These are phyloP conservation scores for Triticum timopheevii DNA, from an alignment of 176 grass and related monocot genomes.

Conservation along the genomic window DNA sequence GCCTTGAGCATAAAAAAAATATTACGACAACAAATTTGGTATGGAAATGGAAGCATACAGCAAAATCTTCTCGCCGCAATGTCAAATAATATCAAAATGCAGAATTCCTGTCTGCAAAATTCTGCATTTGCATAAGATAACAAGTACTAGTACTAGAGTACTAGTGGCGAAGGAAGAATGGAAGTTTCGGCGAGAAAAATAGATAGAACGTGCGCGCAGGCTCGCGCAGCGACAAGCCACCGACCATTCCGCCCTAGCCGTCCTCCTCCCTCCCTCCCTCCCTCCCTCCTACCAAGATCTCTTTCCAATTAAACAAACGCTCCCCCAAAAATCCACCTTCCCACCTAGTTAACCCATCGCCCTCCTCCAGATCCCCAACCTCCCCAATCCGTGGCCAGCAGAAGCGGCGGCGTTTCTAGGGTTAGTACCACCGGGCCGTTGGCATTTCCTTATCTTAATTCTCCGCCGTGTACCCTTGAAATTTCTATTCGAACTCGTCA, in stretches of 20 bases:
- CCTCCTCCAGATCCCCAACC: conserved; percentile 13
- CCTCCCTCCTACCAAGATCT: conserved; percentile 25
- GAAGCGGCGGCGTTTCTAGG: conserved; percentile 34
- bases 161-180: too few relatives aligned
- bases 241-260: conserved; percentile 17
- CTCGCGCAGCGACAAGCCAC: conserved; percentile 26
- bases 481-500: background rate
- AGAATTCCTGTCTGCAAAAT: too few relatives aligned
- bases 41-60: too few relatives aligned
- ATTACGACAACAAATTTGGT: too few relatives aligned
- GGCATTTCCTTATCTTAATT: background rate
- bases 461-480: background rate
- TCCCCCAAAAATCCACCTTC: conserved; percentile 13
- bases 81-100: too few relatives aligned
- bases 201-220: background rate
- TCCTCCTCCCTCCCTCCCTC: background rate
- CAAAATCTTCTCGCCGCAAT: too few relatives aligned
- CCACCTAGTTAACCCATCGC: conserved; percentile 4
- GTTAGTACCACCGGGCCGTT: conserved; percentile 35
- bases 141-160: too few relatives aligned
- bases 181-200: background rate
- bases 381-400: background rate
- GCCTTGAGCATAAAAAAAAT: too few relatives aligned
- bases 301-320: conserved; percentile 20
- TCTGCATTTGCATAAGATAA: too few relatives aligned